Evolutionary conservation across 495 filamentous ascomycete genomes (phyloP).

Genomic region (Terfezia boudieri): DNA sequence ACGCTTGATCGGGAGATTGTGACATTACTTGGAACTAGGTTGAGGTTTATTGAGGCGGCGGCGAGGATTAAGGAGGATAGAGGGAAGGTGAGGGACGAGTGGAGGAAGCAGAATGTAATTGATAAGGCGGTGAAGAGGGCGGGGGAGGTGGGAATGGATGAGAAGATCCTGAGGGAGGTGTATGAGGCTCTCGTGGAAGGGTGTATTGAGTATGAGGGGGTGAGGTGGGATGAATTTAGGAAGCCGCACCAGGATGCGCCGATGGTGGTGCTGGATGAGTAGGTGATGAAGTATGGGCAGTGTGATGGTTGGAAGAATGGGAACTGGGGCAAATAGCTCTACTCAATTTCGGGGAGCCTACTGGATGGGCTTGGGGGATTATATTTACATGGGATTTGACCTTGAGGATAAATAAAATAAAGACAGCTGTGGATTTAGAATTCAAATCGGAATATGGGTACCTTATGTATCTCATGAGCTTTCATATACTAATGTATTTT

Average conservation of each 20-base stretch:
- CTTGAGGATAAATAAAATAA: no score
- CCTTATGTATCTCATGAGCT: no score
- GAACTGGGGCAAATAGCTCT: no score
- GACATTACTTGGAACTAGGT: slow-evolving; percentile 12
- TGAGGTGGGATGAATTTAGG: slow-evolving; percentile 8
- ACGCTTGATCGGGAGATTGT: slow-evolving; percentile 16
- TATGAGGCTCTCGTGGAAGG: slow-evolving; percentile 17
- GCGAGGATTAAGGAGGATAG: slow-evolving; percentile 16
- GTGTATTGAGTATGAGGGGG: slow-evolving; percentile 14
- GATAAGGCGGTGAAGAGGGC: slow-evolving; percentile 10
- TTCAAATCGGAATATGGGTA: no score
- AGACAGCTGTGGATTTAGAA: no score
- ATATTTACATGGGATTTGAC: no score
- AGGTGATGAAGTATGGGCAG: no score
- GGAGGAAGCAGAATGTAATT: slow-evolving; percentile 17
- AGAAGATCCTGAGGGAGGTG: slow-evolving; percentile 6
- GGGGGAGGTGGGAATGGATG: slow-evolving; percentile 11
- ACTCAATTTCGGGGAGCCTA: no score
- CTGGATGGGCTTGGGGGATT: no score
- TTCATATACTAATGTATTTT: no score
- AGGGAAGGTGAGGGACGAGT: slow-evolving; percentile 13
- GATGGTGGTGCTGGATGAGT: neutral
- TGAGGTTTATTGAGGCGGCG: slow-evolving; percentile 18
- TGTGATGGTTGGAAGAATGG: no score
- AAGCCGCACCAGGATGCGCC: neutral